Base-by-base conservation (phyloP, 2,329 filamentous ascomycete species). In the Trichoderma arundinaceum region DNA sequence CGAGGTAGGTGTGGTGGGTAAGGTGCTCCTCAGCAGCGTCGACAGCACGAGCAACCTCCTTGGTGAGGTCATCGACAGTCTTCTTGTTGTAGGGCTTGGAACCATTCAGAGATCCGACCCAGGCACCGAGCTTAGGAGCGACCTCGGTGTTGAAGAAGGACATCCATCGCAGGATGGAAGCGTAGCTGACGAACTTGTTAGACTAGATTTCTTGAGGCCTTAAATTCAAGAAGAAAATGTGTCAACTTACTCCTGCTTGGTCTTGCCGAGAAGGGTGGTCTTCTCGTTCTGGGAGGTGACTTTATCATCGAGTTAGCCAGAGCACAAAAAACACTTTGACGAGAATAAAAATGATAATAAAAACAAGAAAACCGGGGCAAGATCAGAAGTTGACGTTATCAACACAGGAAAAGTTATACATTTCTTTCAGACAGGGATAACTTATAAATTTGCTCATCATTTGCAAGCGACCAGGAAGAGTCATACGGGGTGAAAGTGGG, bases 231-330 rank as follows among this genome's bases (percentile, higher is more conserved):
- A 49, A 43, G 19, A 46, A 53, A 9, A 13, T 28, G 38, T 15
- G 19, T 39, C 22, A 19, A 78, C 85, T 79, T 83, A 93, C 89
- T 99, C 95, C 86, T 99, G 94, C 91, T 99, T 99, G 84, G 94
- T 99, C 90, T 98, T 98, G 78, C 95, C 95, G 75, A 99, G 89
- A 72, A 99, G 93, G 74, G 93, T 96, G 75, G 95, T 99, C 91
- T 98, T 98, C 90, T 98, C 95, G 82, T 99, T 99, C 85, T 99
- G 95, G 74, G 95, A 98, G 76, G 95, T 93, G 79, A 99, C 95
- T 98, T 77, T 41, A 51, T 69, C 68, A 67, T 71, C 35, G 28
- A 65, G 74, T 81, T 73, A 81, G 77, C 71, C 68, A 64, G 46
- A 54, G 60, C 9, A 44, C 49, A 49, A 28, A 38, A 28, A 28